Evolutionary conservation across 495 filamentous ascomycete genomes (phyloP), one percentile per base, ranked within the genome.

Genomic region (Podospora appendiculata): DNA sequence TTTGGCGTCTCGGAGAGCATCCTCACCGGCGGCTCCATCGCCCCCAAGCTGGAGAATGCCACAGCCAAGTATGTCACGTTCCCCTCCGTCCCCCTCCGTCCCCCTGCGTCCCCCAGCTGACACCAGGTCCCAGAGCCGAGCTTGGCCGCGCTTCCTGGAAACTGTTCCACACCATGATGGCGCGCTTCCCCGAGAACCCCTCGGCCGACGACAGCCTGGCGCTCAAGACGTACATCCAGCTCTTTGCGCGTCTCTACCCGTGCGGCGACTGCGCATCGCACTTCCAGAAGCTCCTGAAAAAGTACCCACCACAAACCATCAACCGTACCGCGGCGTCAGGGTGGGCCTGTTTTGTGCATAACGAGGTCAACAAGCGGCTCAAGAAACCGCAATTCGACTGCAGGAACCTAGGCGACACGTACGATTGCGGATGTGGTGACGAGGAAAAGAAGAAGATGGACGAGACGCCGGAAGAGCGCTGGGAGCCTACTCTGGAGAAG

Each of bases 321-420:
- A 87, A 85, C 8, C 82, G 93, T 50, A 88, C 85, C 56, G 80
- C 83, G 0, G 93, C 93, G 1, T 87, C 88, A 0, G 88, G 83
- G 6, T 97, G 93, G 93, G 92, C 85, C 1, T 98, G 93, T 62
- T 87, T 88, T 59, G 86, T 96, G 38, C 93, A 98, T 60, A 98
- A 98, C 58, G 80, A 89, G 61, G 91, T 98, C 51, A 98, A 98
- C 69, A 80, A 86, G 65, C 82, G 89, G 60, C 73, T 97, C 50
- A 70, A 81, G 51, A 98, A 98, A 68, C 73, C 78, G 0, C 56
- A 82, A 47, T 97, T 96, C 66, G 89, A 97, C 64, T 98, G 93
- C 60, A 83, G 79, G 44, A 86, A 89, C 10, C 86, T 98, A 52
- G 90, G 89, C 3, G 89, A 94, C 52, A 87, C 89, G 58, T 98